Conservation (phyloP, 306 rosid species). For the Rosa persica region DNA sequence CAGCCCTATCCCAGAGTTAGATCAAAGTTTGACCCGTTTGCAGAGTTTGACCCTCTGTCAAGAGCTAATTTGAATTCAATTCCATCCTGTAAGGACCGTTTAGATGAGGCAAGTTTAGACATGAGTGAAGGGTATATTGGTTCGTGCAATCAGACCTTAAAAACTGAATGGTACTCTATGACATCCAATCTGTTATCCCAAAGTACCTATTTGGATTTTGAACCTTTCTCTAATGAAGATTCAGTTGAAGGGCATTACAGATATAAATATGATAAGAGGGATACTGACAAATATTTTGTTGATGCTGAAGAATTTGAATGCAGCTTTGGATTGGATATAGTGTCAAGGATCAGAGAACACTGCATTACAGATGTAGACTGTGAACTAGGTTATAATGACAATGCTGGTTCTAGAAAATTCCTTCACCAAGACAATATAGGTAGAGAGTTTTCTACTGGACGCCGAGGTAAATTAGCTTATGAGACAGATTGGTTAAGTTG, state of each 20-base stretch:
- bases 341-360: constrained; percentile 32
- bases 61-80: constrained; percentile 27
- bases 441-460: constrained; percentile 26
- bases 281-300: constrained; percentile 15
- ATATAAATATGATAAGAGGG: constrained; percentile 38
- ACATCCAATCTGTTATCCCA: constrained; percentile 32
- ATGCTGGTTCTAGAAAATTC: constrained; percentile 31
- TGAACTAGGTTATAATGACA: constrained; percentile 34
- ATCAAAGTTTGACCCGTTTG: constrained; percentile 30
- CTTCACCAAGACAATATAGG: constrained; percentile 31
- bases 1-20: constrained; percentile 32
- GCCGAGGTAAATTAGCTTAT: constrained; percentile 34
- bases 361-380: constrained; percentile 33
- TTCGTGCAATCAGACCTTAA: constrained; percentile 34
- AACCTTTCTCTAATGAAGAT: constrained; percentile 35
- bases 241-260: constrained; percentile 25
- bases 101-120: constrained; percentile 38
- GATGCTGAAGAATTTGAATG: constrained; percentile 38
- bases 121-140: constrained; percentile 29
- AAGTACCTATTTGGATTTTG: constrained; percentile 36
- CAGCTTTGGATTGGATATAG: constrained; percentile 31
- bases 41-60: constrained; percentile 38
- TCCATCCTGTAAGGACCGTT: constrained; percentile 18
- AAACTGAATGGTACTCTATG: constrained; percentile 36
- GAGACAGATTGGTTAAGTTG: constrained; percentile 39